phyloP scores from a whole-genome alignment of 202 grass and related monocot species.

The Eragrostis tef region DNA sequence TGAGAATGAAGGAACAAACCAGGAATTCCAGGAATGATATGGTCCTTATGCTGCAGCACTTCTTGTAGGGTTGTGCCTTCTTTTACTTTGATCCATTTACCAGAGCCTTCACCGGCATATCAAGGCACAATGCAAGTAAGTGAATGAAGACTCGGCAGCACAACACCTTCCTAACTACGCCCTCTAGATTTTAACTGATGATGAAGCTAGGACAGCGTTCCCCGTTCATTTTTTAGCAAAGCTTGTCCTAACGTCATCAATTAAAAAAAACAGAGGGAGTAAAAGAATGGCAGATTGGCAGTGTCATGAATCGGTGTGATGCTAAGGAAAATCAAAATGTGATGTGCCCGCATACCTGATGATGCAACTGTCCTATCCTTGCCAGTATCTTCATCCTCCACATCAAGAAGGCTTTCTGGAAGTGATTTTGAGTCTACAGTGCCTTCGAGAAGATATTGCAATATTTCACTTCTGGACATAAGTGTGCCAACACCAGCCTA shows the following conservation, averaged over 20 bases:
- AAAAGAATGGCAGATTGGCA: neutral
- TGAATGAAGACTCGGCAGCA: neutral
- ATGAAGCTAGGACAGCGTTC: too few relatives aligned
- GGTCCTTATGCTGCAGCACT: slow-evolving; percentile 60
- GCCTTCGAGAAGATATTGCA: slow-evolving; percentile 77
- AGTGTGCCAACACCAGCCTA: slow-evolving; percentile 57
- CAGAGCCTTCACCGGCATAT: slow-evolving; percentile 51
- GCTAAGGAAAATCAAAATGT: neutral
- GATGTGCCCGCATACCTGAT: slow-evolving; percentile 49
- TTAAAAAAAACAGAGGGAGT: too few relatives aligned
- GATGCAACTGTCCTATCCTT: slow-evolving; percentile 34
- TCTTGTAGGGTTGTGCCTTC: slow-evolving; percentile 76
- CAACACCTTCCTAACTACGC: neutral
- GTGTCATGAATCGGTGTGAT: neutral
- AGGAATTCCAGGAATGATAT: slow-evolving; percentile 81
- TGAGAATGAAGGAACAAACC: slow-evolving; percentile 46
- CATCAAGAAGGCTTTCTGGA: slow-evolving; percentile 57
- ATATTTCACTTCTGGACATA: slow-evolving; percentile 57
- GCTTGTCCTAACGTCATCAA: too few relatives aligned
- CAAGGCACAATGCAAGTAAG: slow-evolving; percentile 19
- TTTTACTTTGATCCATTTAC: slow-evolving; percentile 75
- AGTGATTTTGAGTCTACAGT: slow-evolving; percentile 56
- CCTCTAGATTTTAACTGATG: too few relatives aligned
- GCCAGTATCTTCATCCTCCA: slow-evolving; percentile 51
- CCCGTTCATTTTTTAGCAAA: too few relatives aligned